Base-by-base conservation (phyloP, 75 land plant genomes). In the Cryptomeria japonica region DNA sequence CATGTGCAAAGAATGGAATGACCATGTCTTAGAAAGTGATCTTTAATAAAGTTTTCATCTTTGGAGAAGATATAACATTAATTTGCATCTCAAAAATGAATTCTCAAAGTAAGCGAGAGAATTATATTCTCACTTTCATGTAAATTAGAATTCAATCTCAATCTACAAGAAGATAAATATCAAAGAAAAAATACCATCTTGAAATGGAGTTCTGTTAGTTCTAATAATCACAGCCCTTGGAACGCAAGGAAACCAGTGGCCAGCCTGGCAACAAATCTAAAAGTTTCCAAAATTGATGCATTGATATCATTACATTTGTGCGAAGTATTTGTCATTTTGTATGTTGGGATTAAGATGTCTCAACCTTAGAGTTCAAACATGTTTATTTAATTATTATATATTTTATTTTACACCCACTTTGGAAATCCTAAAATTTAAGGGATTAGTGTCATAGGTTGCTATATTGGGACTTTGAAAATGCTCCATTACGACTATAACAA, bases 151-250 rank as follows among this genome's bases (percentile, higher is more conserved):
- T 97, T 97, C 77, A 97, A 61, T 38, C 98, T 88, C 28, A 96
- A 87, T 0, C 99, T 98, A 87, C 96, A 96, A 76, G 99, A 68
- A 97, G 93, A 72, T 80, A 87, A 46, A 94, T 70, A 86, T 97
- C 99, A 90, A 97, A 97, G 87, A 91, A 86, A 97, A 97, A 34
- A 97, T 88, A 18, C 99, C 99, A 92, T 97, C 98, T 89, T 97
- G 99, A 87, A 96, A 97, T 11, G 99, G 99, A 77, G 99, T 96
- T n/a, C 99, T 96, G 51, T 89, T 86, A 58, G 99, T 94, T 87
- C 97, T 96, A 55, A 97, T 61, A 51, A 97, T 95, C 19, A 92
- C 97, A 86, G 97, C 96, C 89, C 92, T 49, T 91, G 85, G 19
- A 91, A 90, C 31, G 77, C 49, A 73, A 95, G 92, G 49, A 95